phyloP scores from a whole-genome alignment of 2,329 filamentous ascomycete genomes.

The Huntiella moniliformis region DNA sequence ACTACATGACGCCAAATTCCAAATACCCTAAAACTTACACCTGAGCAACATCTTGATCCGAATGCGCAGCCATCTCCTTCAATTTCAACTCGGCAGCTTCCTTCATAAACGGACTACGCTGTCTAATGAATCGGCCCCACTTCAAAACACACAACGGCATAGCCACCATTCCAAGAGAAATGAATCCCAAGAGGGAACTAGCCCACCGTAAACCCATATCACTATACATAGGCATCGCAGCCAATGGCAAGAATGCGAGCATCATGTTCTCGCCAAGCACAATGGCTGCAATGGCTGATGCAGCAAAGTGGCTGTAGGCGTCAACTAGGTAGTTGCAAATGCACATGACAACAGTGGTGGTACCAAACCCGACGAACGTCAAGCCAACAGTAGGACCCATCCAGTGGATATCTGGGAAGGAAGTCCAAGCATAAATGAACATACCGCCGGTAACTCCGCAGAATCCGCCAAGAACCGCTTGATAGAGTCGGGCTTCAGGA shows the following conservation, averaged over 20 bases:
- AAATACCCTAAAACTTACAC: no score
- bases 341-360: constrained; percentile 25
- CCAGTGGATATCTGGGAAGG: constrained; percentile 25
- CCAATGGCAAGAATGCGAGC: constrained; percentile 19
- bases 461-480: constrained; percentile 10
- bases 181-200: constrained; percentile 11
- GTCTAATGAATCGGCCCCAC: constrained; percentile 9
- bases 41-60: no score
- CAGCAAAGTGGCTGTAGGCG: constrained; percentile 29
- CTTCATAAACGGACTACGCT: constrained; percentile 11
- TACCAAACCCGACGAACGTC: constrained; percentile 29
- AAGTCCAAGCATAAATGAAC: constrained; percentile 32
- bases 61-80: background rate
- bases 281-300: constrained; percentile 28
- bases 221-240: constrained; percentile 8
- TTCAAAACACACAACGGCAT: constrained; percentile 9
- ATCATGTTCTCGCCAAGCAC: constrained; percentile 30
- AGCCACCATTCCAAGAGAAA: constrained; percentile 10
- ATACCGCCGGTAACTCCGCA: constrained; percentile 21
- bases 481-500: constrained; percentile 10
- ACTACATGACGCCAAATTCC: background rate
- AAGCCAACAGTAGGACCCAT: constrained; percentile 28
- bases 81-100: constrained; percentile 7
- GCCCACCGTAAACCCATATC: constrained; percentile 11
- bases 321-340: constrained; percentile 31